Percentiles rank a stretch among this genome's conserved stretches.
phyloP scores from a whole-genome alignment of 108 stramenopile genomes.

The Skeletonema tropicum region DNA sequence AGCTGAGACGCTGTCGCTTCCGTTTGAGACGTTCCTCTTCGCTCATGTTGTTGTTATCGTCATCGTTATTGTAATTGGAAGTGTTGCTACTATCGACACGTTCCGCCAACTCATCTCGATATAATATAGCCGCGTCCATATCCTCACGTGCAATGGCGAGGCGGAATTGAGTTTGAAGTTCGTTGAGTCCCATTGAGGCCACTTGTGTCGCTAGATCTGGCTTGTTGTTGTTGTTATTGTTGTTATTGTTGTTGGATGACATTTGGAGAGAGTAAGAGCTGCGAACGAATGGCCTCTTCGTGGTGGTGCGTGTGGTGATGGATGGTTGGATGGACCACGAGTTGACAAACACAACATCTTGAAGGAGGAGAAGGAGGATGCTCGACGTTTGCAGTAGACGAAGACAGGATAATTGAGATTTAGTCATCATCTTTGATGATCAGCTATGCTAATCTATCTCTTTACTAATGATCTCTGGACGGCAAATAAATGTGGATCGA shows the following conservation, averaged over 20 bases:
- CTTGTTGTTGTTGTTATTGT: constrained; percentile 10
- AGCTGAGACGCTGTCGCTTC: constrained; percentile 62
- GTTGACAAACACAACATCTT: not conserved
- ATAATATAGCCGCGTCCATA: constrained; percentile 60
- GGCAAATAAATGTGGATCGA: no score
- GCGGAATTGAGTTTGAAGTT: constrained; percentile 83
- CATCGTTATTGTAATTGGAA: constrained; percentile 8
- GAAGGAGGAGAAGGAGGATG: no score
- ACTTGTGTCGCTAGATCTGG: constrained; percentile 26
- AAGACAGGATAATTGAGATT: no score
- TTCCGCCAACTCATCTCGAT: constrained; percentile 64
- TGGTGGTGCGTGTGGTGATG: no score
- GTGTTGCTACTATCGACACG: constrained; percentile 41
- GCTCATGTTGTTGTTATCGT: constrained; percentile 6
- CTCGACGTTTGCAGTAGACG: no score
- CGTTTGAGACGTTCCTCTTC: constrained; percentile 31
- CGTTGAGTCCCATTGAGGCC: constrained; percentile 80
- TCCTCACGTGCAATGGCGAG: constrained; percentile 68
- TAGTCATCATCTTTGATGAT: no score
- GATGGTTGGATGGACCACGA: not conserved
- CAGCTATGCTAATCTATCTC: no score
- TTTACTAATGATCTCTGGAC: no score
- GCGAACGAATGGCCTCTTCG: no score
- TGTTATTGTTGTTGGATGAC: not conserved
- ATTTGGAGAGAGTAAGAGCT: no score